Evolutionary conservation across 257 asterid genomes (phyloP).

Genomic region (Linaria vulgaris): DNA sequence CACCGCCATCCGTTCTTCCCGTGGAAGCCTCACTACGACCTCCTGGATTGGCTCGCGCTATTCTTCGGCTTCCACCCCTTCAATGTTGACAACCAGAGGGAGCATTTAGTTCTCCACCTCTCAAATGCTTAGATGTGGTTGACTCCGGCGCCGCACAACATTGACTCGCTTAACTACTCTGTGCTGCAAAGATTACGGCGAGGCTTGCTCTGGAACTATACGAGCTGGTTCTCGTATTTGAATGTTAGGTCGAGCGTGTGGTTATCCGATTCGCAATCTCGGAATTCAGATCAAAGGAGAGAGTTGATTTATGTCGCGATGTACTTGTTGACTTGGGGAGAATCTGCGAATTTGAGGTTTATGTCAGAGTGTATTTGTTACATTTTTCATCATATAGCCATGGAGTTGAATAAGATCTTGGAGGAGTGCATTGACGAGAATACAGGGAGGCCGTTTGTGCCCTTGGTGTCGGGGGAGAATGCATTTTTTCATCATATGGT

Average conservation of each 20-base stretch:
- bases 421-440: constrained; percentile 92
- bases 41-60: constrained; percentile 82
- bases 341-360: constrained; percentile 89
- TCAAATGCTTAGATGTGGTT: constrained; percentile 97
- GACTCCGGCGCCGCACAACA: constrained; percentile 85
- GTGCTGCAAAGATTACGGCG: constrained; percentile 87
- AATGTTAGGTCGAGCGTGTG: constrained; percentile 73
- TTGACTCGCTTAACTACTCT: constrained; percentile 74
- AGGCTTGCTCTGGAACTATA: constrained; percentile 59
- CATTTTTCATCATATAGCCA: constrained; percentile 89
- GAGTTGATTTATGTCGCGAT: constrained; percentile 88
- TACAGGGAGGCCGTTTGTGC: constrained; percentile 87
- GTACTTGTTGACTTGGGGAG: constrained; percentile 90
- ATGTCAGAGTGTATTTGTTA: constrained; percentile 82
- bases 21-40: constrained; percentile 79
- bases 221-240: constrained; percentile 87
- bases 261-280: constrained; percentile 63
- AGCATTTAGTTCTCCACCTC: constrained; percentile 82
- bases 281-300: constrained; percentile 64
- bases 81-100: constrained; percentile 81
- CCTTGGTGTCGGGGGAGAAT: constrained; percentile 82
- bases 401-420: constrained; percentile 86
- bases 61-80: constrained; percentile 89
- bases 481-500: constrained; percentile 60
- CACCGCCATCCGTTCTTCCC: constrained; percentile 72